Evolutionary conservation across 2,329 filamentous ascomycete species (phyloP), one percentile per base, ranked within the genome.

Genomic region (Talaromyces sp.): DNA sequence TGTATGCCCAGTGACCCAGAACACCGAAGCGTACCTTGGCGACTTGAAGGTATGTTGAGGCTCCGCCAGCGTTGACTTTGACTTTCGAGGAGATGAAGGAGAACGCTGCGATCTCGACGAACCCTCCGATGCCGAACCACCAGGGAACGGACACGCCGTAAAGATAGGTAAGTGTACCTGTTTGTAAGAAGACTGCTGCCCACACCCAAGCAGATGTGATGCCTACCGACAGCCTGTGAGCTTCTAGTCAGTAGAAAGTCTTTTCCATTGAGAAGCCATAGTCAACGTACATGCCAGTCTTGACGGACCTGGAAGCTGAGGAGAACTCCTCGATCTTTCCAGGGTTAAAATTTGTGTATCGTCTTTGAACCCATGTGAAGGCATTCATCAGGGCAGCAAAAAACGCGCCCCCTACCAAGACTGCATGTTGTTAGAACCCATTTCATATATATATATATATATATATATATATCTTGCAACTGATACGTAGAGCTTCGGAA

Each of bases 161-260:
- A 3, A 66, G 67, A 62, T 80, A 80, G 0, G 76, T 76, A 64
- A 80, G 76, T 1, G 77, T 79, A 8, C 72, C 76, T 9, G 74
- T 76, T 7, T 74, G 76, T 61, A 80, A 62, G 28, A 80, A 71
- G 5, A 81, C 82, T 5, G 80, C 77, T 18, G 76, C 76, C 79
- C 79, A 82, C 4, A 80, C 82, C 80, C 80, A 82, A 1, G 80
- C 79, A 4, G 76, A 79, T 12, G 82, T 80, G 60, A 82, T 79
- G 3, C 78, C 79, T 6, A 76, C 76, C 3, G 78, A 77, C 56
- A 81, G 80, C 5, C 52, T 55, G 2, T 55, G n/a, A 12, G 31
- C 31, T 3, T 11, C 33, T 8, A 39, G 37, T 55, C n/a, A 55
- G 52, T 25, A n/a, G 18, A 23, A 12, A 37, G 9, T n/a, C 21